Base-by-base conservation (phyloP, 2,329 filamentous ascomycete species). In the Claviceps purpurea region DNA sequence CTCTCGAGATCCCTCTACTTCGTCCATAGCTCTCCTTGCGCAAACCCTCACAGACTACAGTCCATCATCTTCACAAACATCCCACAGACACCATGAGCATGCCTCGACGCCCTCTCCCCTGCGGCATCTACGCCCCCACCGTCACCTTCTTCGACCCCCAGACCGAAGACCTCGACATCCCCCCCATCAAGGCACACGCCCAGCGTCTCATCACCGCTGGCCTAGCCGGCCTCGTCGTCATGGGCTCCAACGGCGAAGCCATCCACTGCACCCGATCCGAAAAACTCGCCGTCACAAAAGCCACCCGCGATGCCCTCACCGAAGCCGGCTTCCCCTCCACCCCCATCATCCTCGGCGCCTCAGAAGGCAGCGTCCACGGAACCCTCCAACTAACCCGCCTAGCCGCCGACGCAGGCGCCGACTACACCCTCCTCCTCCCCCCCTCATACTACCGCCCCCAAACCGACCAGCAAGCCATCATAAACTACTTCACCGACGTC, bases 241-340 rank as follows among this genome's bases (percentile, higher is more conserved):
- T 93, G 84, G 89, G 89, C 56, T 94, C 88, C 59, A 95, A 94
- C 69, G 89, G 89, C 55, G 89, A 95, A 72, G 88, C 89, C 24
- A 85, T 89, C 52, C 88, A 95, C 72, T 83, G 90, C 61, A 87
- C 84, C 51, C 79, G 81, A 45, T 79, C 84, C 56, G 89, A 95
- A 70, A 89, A 89, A 66, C 67, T 80, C 47, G 78, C 79, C 37
- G 83, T 93, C 57, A 91, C 86, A 18, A 74, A 74, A 62, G 85
- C 88, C 50, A 91, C 87, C 8, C 82, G 89, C 52, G 84, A 89
- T 64, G 88, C 89, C 18, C 78, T 95, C 47, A 85, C 93, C 64
- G 84, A 82, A 47, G 87, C 89, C 30, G 88, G 87, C 52, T 93
- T 87, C 73, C 64, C 72, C 46, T 70, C 82, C 46, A 80, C 85